Base-by-base conservation (phyloP, 345 rosid genomes). In the Gossypium bickii region DNA sequence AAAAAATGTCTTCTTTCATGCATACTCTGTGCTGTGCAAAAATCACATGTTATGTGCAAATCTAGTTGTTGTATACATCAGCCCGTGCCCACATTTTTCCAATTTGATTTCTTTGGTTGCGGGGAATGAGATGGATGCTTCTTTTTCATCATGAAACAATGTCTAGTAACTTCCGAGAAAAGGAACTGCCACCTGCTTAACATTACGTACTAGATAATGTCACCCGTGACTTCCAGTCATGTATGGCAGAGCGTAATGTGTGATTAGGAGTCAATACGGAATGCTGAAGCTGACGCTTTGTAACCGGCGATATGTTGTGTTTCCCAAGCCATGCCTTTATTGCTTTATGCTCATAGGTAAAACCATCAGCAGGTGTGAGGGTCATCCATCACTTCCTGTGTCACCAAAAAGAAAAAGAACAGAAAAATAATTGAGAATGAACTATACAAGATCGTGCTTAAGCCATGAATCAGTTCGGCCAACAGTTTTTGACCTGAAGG, bases 301-400 rank as follows among this genome's bases (percentile, higher is more conserved):
- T 86, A 67, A 89, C 94, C 0, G 97, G 97, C 55, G 98, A 94
- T 38, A 89, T 84, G 9, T 82, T 77, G 83, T 89, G 86, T 78
- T 79, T 88, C 49, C 78, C 86, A 59, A 89, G 84, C 98, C 97
- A 94, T 1, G 87, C 88, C 71, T 82, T 84, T 11, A 94, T 92
- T 27, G 94, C 97, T 82, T 72, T 77, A 20, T 81, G 87, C 83
- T 94, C 97, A 10, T 94, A 94, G 0, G 97, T 88, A 81, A 90
- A 92, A 70, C 98, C 96, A 83, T 94, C 97, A 15, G 89, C 92
- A 44, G 96, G 92, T 84, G 77, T 85, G 82, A n/a, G 98, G 98
- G 78, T 94, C 91, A 67, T 87, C 94, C 94, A 90, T 92, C 59
- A 94, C 76, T 81, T 92, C 96, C 97, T 92, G 86, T 77, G 81